Base-by-base conservation (phyloP, 345 rosid genomes). In the Populus alba region DNA sequence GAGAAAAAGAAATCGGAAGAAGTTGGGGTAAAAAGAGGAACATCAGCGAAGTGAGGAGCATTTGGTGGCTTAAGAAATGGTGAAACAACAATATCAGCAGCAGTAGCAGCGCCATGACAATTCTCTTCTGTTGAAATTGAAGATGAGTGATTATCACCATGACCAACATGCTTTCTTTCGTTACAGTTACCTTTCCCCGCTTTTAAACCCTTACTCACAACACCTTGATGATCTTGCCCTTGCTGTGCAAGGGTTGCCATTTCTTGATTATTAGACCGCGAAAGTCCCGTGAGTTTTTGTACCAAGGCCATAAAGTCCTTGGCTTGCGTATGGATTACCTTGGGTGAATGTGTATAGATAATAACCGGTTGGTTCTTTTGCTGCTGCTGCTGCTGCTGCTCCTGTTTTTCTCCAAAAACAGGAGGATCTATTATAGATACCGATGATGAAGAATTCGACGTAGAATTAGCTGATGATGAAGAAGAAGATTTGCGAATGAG, bases 1-100 rank as follows among this genome's bases (percentile, higher is more conserved):
- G 87, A 86, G 79, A 70, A 78, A 76, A 84, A 86, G 59, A 81
- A 80, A 77, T 80, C 77, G 8, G 78, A 27, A 0, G 84, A 45
- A 73, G 49, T 74, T 3, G 87, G 82, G 0, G 91, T 87, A 43
- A 85, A 86, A 22, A 85, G 81, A 45, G 91, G 87, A 63, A 85
- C 75, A 71, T 83, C 89, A 15, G 71, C 77, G 10, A 85, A 70
- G 69, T n/a, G 61, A 15, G 72, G 39, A 33, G 68, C 73, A 16
- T 67, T 74, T 1, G 80, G 35, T 17, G 74, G 78, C 68, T 70
- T 74, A 4, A 69, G 57, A 59, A 82, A 23, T 4, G 80, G 75
- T 17, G 85, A 75, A 11, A 23, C 10, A 15, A 25, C 39, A 29
- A 15, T 71, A 23, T 17, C 27, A 45, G 3, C 59, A 11, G 15